Evolutionary conservation across 2,329 filamentous ascomycete genomes (phyloP).

Genomic region (Colletotrichum lindemuthianum): DNA sequence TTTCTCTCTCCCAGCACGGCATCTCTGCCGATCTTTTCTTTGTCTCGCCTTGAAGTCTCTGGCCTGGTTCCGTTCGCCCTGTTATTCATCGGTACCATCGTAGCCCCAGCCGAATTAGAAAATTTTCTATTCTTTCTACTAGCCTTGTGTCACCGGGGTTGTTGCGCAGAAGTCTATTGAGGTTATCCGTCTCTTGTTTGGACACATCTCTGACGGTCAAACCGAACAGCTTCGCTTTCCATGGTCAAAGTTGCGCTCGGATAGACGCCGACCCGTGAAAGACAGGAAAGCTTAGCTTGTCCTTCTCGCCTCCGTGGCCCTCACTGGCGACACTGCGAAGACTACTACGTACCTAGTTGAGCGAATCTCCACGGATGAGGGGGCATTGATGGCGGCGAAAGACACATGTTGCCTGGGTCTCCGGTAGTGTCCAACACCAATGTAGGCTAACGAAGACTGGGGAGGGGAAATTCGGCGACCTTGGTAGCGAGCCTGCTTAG

Average conservation of each 20-base stretch:
- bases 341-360: not conserved
- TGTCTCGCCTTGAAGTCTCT: constrained; percentile 26
- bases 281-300: constrained; percentile 14
- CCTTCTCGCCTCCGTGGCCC: not conserved
- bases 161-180: constrained; percentile 6
- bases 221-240: not conserved
- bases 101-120: constrained; percentile 8
- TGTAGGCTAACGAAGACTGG: not conserved
- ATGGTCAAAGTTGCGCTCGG: not conserved
- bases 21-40: constrained; percentile 26
- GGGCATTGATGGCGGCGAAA: not conserved
- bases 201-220: not conserved
- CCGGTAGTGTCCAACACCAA: not conserved
- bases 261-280: not conserved
- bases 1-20: constrained; percentile 3
- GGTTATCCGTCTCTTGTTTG: not conserved
- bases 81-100: constrained; percentile 1
- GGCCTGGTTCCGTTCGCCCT: constrained; percentile 3
- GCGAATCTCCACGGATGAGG: not conserved
- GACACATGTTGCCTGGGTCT: not conserved
- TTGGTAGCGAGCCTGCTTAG: constrained; percentile 29
- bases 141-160: not conserved
- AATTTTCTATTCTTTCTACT: not conserved
- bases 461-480: not conserved
- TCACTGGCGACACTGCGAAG: constrained; percentile 3